Conservation (phyloP, 345 rosid species). For the Alliaria petiolata region DNA sequence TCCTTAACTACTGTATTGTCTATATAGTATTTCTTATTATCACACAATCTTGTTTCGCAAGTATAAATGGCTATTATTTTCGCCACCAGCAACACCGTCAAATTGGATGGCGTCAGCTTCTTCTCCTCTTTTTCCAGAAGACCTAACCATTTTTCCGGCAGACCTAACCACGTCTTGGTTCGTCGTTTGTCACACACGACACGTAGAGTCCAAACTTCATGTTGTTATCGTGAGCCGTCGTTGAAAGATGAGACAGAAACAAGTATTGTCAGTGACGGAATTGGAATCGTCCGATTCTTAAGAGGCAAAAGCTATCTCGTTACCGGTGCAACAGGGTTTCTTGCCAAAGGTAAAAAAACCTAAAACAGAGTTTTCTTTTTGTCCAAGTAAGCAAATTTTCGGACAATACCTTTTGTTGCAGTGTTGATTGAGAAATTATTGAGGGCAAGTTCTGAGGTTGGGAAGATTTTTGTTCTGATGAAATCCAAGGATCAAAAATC, state of each 20-base stretch:
- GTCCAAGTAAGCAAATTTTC: background rate
- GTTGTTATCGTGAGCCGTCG: background rate
- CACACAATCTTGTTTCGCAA: background rate
- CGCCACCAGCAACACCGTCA: background rate
- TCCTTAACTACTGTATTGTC: no score
- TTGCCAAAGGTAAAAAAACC: constrained; percentile 30
- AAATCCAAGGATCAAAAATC: constrained; percentile 28
- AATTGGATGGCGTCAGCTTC: background rate
- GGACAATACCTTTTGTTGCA: background rate
- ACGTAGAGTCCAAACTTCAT: background rate
- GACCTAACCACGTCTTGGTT: background rate
- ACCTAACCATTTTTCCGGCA: no score
- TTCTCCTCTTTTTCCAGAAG: background rate
- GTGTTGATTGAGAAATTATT: constrained; percentile 36
- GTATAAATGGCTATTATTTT: background rate
- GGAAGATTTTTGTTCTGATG: constrained; percentile 31
- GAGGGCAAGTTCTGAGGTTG: constrained; percentile 28
- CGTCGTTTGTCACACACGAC: background rate
- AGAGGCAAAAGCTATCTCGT: constrained; percentile 34
- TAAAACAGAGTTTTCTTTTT: background rate
- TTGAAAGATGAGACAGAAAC: background rate
- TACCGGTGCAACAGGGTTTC: constrained; percentile 43
- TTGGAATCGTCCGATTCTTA: constrained; percentile 15
- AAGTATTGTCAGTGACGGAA: background rate
- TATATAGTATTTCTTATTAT: no score